Base-by-base conservation (phyloP, 2,329 filamentous ascomycete species). In the Aspergillus tanneri region DNA sequence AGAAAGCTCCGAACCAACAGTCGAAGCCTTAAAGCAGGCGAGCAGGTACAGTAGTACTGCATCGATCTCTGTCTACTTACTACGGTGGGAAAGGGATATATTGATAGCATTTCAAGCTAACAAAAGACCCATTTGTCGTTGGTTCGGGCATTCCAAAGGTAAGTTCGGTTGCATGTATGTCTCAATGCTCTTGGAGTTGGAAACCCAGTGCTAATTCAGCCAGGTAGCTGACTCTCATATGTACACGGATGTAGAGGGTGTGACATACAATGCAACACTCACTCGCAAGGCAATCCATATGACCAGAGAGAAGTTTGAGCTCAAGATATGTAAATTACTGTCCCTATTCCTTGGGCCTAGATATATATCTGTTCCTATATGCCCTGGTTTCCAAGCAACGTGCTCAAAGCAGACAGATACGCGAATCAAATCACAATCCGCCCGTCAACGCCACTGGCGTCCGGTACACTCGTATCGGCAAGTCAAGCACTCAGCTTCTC, bases 231-330 rank as follows among this genome's bases (percentile, higher is more conserved):
- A 81, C n/a, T 82, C 84, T 60, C 83, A 82, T 50, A 66, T 87
- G 51, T 90, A 86, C 66, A 70, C 67, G 14, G 88, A 93, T 62
- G 46, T 59, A 3, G 78, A 37, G 0, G 79, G 77, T 39, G 88
- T 89, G 63, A 66, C 72, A 3, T 90, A 89, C 68, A 76, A 84
- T 45, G 70, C 88, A 48, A 74, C 76, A 0, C 69, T 93, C 11
- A 76, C 77, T 2, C 80, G 86, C 63, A 61, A 62, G 79, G 68
- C 66, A 75, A 62, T 30, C 66, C 72, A 40, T 9, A 78, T 78
- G 30, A 61, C 68, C 0, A 79, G 80, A 35, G 81, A 89, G 59
- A 81, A 78, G 25, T 84, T 82, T 32, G 71, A 74, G 0, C 65
- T 88, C 2, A 79, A 76, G 50, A 85, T 87, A 70, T 69, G 80